Evolutionary conservation across 345 rosid genomes (phyloP).

Genomic region (Acer negundo): DNA sequence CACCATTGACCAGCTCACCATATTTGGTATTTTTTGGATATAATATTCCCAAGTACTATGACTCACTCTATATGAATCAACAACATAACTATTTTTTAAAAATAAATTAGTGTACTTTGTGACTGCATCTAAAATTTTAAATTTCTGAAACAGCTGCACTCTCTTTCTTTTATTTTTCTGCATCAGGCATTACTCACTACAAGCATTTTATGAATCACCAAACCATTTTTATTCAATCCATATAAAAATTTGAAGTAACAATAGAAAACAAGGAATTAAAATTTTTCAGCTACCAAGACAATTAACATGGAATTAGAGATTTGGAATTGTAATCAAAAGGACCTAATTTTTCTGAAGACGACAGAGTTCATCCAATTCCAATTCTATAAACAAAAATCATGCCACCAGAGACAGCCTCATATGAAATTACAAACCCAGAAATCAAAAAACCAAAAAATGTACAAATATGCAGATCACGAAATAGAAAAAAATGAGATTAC

Average conservation of each 20-base stretch:
- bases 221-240: not conserved
- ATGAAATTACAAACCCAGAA: not conserved
- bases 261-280: too few species aligned
- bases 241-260: not conserved
- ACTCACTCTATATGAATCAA: not conserved
- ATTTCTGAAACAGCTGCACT: not conserved
- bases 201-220: too few species aligned
- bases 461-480: too few species aligned
- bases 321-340: not conserved
- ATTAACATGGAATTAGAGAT: not conserved
- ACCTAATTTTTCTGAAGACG: not conserved
- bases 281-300: too few species aligned
- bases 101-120: not conserved
- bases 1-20: conserved; percentile 3
- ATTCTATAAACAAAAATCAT: conserved; percentile 1
- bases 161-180: too few species aligned
- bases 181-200: too few species aligned
- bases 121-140: not conserved
- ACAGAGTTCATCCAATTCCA: not conserved
- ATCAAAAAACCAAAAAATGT: too few species aligned
- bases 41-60: not conserved
- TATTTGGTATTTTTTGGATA: not conserved
- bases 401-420: not conserved
- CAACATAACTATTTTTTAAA: not conserved
- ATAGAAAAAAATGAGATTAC: too few species aligned